Evolutionary conservation across 2,329 filamentous ascomycete species (phyloP), one percentile per base, ranked within the genome.

Genomic region (Stromatinia cepivora): DNA sequence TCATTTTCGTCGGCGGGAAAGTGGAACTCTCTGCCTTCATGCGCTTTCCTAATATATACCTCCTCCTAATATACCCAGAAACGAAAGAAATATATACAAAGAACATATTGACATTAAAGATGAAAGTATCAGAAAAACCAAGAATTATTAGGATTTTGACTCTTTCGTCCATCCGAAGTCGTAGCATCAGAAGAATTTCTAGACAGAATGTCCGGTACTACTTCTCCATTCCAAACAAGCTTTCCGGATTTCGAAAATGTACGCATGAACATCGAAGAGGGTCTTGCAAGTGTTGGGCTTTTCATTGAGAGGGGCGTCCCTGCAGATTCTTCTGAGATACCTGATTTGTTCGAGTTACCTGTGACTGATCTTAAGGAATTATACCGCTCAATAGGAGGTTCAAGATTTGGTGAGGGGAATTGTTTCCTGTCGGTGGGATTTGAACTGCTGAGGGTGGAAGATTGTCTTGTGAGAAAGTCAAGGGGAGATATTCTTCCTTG

Each of bases 401-500:
- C 25, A 4, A 36, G 25, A 34, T 58, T 46, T 28, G 22, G 4
- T 17, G 15, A 48, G 10, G 22, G 3, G n/a, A 9, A 25, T 20
- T 13, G 6, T 5, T n/a, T 58, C 11, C 20, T 56, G 15, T 31
- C 58, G 13, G 6, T 48, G 34, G 42, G 11, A 22, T 15, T 13
- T 62, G 39, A 25, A 1, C 31, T 34, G 0, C 9, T 1, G 15
- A 15, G 13, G 2, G 4, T 48, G n/a, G 28, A 48, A 10, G 39
- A 25, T 7, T 58, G 31, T 36, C 42, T 31, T 34, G 28, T 25
- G 13, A 59, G 53, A 20, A n/a, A 15, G 6, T n/a, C 64, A 11
- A 66, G 45, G 20, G 28, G 53, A 13, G 64, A 66, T 46, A 58
- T 59, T 2, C 42, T 45, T 57, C 42, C 36, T 58, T 46, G 39